Evolutionary conservation across 805 yeast genomes (phyloP).

Genomic region (Blastobotrys robertii): DNA sequence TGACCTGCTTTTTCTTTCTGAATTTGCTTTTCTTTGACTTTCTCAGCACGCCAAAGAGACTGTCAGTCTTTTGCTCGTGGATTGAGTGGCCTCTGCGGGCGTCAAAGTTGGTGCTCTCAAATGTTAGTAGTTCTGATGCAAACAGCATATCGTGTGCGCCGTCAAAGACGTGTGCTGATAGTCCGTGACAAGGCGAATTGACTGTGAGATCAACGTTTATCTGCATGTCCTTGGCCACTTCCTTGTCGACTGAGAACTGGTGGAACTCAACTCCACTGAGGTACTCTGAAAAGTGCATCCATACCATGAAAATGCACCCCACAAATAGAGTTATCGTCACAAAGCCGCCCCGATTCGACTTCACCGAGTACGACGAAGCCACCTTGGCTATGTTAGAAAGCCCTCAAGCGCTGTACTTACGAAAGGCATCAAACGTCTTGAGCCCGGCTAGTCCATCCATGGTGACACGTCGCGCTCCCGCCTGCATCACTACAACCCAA

Average conservation of each 20-base stretch:
- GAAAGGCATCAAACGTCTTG: conserved; percentile 62
- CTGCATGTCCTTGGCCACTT: conserved; percentile 45
- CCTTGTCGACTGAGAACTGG: conserved; percentile 64
- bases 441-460: conserved; percentile 26
- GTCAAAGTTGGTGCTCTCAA: conserved; percentile 42
- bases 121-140: conserved; percentile 66
- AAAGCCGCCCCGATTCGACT: conserved; percentile 69
- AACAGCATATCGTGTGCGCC: conserved; percentile 64
- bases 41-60: conserved; percentile 14
- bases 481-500: too few relatives aligned
- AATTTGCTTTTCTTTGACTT: conserved; percentile 13
- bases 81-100: not conserved
- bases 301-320: conserved; percentile 55
- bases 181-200: conserved; percentile 69
- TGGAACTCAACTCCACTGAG: conserved; percentile 75
- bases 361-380: conserved; percentile 56
- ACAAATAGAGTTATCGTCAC: conserved; percentile 58
- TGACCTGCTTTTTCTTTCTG: conserved; percentile 1
- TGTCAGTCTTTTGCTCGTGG: conserved; percentile 7
- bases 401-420: conserved; percentile 11
- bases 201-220: conserved; percentile 75
- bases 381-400: conserved; percentile 43
- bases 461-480: not conserved
- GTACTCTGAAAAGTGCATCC: conserved; percentile 78
- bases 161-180: conserved; percentile 73